phyloP scores from a whole-genome alignment of 805 yeast species.

The Starmera caribaea region DNA sequence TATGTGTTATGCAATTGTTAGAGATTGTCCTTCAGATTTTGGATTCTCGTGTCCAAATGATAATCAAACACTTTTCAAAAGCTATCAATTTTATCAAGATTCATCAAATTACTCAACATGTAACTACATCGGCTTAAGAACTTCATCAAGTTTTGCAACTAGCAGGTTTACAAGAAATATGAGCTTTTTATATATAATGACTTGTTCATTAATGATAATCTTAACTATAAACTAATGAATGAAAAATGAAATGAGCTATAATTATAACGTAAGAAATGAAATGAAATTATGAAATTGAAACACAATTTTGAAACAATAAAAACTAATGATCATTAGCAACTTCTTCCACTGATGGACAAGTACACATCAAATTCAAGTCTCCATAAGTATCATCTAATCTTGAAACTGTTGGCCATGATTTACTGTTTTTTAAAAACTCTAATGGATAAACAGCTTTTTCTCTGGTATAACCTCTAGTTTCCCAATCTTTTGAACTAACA shows the following conservation, averaged over 20 bases:
- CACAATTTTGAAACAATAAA: too few relatives aligned
- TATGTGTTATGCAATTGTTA: conserved; percentile 66
- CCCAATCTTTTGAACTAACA: conserved; percentile 65
- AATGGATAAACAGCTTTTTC: conserved; percentile 92
- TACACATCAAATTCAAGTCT: conserved; percentile 84
- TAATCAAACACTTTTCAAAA: conserved; percentile 13
- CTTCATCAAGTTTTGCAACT: not conserved
- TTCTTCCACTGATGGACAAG: conserved; percentile 80
- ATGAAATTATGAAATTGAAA: too few relatives aligned
- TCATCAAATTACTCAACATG: conserved; percentile 25
- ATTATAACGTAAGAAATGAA: too few relatives aligned
- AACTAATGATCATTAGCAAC: too few relatives aligned
- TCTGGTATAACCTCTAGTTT: conserved; percentile 76
- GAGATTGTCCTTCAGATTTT: conserved; percentile 75
- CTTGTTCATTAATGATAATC: too few relatives aligned
- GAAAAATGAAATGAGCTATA: too few relatives aligned
- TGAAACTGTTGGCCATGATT: conserved; percentile 94
- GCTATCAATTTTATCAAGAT: conserved; percentile 19
- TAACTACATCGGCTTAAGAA: conserved; percentile 27
- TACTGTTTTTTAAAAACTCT: conserved; percentile 57
- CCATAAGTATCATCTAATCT: conserved; percentile 94
- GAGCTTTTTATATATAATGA: not conserved
- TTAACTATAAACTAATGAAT: too few relatives aligned
- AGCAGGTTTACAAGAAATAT: not conserved
- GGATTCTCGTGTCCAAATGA: conserved; percentile 63